These are phyloP conservation scores for Mycena sanguinolenta DNA, from an alignment of 768 basidiomycete genomes.

Conservation along the genomic window DNA sequence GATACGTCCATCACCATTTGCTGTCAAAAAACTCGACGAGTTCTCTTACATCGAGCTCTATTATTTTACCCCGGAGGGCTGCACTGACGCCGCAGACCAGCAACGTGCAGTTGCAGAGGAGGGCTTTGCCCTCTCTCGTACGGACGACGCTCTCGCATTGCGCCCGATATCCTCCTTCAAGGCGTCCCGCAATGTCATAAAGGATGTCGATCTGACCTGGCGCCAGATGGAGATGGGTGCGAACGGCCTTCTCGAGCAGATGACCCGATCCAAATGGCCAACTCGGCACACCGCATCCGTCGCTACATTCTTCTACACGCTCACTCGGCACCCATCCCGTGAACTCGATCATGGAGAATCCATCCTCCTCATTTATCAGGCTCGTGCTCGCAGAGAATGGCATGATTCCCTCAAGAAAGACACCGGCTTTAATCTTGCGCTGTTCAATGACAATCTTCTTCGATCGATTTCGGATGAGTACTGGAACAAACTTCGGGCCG, in stretches of 20 bases:
- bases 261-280: background rate
- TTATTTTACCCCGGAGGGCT: background rate
- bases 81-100: background rate
- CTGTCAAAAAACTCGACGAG: background rate
- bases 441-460: background rate
- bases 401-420: background rate
- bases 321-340: background rate
- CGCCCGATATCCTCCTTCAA: background rate
- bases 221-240: constrained; percentile 27
- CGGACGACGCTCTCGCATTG: background rate
- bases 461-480: background rate
- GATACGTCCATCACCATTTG: background rate
- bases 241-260: background rate
- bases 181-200: background rate
- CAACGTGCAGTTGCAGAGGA: background rate
- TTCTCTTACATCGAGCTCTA: background rate
- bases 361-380: background rate
- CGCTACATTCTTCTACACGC: background rate
- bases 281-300: background rate
- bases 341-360: background rate
- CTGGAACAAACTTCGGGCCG: background rate
- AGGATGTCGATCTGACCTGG: constrained; percentile 27
- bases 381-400: background rate
- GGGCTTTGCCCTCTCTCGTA: background rate
- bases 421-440: background rate